Evolutionary conservation across 2,329 filamentous ascomycete genomes (phyloP).

Genomic region (Ceratocystis diversiconidia): DNA sequence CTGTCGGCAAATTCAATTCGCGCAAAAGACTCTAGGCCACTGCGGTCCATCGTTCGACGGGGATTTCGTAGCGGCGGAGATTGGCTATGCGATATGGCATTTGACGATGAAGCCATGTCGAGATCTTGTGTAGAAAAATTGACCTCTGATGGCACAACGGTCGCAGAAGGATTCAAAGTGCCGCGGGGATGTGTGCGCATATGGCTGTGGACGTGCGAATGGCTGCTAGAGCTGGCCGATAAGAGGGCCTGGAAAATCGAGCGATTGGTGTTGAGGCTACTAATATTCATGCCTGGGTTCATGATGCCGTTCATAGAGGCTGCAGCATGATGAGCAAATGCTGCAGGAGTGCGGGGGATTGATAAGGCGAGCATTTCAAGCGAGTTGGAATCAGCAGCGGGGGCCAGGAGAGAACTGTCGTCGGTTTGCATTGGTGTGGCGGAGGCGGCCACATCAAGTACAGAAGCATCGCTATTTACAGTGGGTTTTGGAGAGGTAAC

Average conservation of each 20-base stretch:
- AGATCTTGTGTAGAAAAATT: slow-evolving; percentile 3
- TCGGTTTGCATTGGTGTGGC: slow-evolving; percentile 5
- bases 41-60: not conserved
- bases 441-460: slow-evolving; percentile 5
- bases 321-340: slow-evolving; percentile 16
- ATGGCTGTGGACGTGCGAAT: slow-evolving; percentile 2
- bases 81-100: not conserved
- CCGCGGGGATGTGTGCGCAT: slow-evolving; percentile 5
- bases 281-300: not conserved
- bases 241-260: slow-evolving; percentile 10
- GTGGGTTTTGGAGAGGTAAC: not conserved
- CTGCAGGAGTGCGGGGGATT: slow-evolving; percentile 15
- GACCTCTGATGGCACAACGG: slow-evolving; percentile 15
- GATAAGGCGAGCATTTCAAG: slow-evolving; percentile 12
- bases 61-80: not conserved
- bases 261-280: slow-evolving; percentile 5
- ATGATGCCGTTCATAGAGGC: slow-evolving; percentile 5
- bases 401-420: not conserved
- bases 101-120: slow-evolving; percentile 8
- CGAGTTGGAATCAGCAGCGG: not conserved
- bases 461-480: not conserved
- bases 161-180: slow-evolving; percentile 8
- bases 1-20: slow-evolving; percentile 59
- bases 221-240: not conserved
- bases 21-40: slow-evolving; percentile 40